Conservation (phyloP, 352 stramenopile species). For the Saprolegnia diclina region DNA sequence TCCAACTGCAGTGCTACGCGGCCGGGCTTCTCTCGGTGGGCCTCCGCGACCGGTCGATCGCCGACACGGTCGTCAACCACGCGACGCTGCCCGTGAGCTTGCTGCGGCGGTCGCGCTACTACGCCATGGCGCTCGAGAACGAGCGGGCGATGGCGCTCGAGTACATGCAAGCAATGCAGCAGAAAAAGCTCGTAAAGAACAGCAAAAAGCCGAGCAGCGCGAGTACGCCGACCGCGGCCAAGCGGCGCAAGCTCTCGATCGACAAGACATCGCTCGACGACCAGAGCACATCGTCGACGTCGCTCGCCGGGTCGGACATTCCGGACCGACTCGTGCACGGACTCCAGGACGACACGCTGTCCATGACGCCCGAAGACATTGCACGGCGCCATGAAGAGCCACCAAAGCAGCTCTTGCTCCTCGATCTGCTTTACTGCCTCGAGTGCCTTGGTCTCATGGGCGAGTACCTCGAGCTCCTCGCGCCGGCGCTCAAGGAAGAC, state of each 20-base stretch:
- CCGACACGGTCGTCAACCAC: conserved; percentile 77
- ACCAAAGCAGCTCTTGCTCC: conserved; percentile 67
- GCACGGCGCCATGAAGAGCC: conserved; percentile 54
- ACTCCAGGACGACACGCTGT: not conserved
- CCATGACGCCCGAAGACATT: not conserved
- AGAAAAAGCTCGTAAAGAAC: not conserved
- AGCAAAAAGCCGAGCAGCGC: too few relatives aligned
- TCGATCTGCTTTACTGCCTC: conserved; percentile 76
- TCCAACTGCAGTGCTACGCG: conserved; percentile 58
- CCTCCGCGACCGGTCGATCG: conserved; percentile 69
- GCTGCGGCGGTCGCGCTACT: conserved; percentile 63
- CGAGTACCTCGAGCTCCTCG: conserved; percentile 81
- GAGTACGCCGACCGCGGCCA: not conserved
- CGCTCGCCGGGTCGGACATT: not conserved
- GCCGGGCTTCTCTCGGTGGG: conserved; percentile 69
- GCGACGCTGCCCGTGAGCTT: conserved; percentile 59
- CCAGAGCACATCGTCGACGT: too few relatives aligned
- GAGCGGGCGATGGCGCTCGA: conserved; percentile 60
- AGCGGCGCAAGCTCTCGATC: conserved; percentile 17
- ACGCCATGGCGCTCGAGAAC: conserved; percentile 68
- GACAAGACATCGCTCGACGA: not conserved
- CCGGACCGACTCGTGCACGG: not conserved
- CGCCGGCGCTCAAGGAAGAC: conserved; percentile 73
- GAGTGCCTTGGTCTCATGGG: conserved; percentile 80
- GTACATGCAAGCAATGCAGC: conserved; percentile 60